Evolutionary conservation across 2,329 filamentous ascomycete species (phyloP).

Genomic region (Fusarium tjaetaba): DNA sequence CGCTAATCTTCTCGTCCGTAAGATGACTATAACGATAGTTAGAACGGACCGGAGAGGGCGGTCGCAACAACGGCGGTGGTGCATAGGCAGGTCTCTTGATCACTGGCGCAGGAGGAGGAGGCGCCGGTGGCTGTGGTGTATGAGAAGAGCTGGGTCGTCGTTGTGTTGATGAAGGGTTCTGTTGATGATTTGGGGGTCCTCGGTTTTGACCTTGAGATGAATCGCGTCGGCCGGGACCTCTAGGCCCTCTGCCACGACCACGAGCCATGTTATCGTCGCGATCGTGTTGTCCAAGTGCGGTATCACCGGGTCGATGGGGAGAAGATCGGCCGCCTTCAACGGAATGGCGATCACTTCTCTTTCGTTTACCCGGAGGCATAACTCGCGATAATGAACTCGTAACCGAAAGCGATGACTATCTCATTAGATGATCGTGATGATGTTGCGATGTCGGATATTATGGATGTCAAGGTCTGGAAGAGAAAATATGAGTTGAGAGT

Average conservation of each 20-base stretch:
- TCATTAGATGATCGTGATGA: conserved; percentile 46
- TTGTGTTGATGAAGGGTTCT: conserved; percentile 37
- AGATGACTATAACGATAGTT: conserved; percentile 79
- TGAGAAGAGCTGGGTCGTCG: conserved; percentile 38
- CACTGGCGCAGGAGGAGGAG: conserved; percentile 32
- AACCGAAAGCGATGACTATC: conserved; percentile 39
- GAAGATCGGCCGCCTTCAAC: conserved; percentile 65
- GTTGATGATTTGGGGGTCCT: conserved; percentile 40
- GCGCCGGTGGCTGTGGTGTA: conserved; percentile 11
- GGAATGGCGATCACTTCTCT: conserved; percentile 63
- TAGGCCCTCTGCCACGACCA: conserved; percentile 59
- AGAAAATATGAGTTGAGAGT: conserved; percentile 30
- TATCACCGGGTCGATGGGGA: conserved; percentile 70
- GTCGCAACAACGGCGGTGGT: conserved; percentile 38
- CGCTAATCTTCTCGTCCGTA: conserved; percentile 72
- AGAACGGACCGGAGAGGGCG: conserved; percentile 50
- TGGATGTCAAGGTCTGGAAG: conserved; percentile 15
- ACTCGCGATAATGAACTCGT: conserved; percentile 38
- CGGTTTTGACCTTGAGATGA: conserved; percentile 54
- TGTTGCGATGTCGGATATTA: conserved; percentile 1
- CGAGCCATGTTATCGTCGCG: conserved; percentile 60
- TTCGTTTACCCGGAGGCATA: conserved; percentile 68
- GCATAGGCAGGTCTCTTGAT: conserved; percentile 33
- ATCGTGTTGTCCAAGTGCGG: conserved; percentile 66
- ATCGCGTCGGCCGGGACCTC: conserved; percentile 62